phyloP scores from a whole-genome alignment of 2,329 filamentous ascomycete genomes.

The Sporothrix curviconia region DNA sequence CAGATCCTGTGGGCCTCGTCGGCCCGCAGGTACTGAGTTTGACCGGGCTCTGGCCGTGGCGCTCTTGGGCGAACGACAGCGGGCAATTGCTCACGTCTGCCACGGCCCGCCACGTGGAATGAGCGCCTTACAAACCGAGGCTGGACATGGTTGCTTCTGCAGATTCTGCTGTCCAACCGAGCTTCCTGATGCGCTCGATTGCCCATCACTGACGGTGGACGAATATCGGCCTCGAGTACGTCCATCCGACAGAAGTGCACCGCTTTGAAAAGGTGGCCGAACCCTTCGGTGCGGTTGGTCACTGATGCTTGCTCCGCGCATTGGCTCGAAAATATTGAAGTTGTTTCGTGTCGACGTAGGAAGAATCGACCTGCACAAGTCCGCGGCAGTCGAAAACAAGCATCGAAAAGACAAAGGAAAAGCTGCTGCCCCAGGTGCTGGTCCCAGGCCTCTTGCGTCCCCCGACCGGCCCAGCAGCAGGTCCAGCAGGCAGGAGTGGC shows the following conservation, averaged over 20 bases:
- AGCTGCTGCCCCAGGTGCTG: too few species aligned
- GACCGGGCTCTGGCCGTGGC: constrained; percentile 6
- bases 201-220: constrained; percentile 54
- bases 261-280: constrained; percentile 58
- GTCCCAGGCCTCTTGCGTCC: background rate
- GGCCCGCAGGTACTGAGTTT: constrained; percentile 16
- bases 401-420: constrained; percentile 4
- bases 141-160: constrained; percentile 60
- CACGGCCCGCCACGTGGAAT: constrained; percentile 40
- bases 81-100: constrained; percentile 39
- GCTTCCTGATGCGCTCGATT: constrained; percentile 59
- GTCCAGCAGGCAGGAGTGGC: constrained; percentile 6
- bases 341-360: constrained; percentile 29
- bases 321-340: constrained; percentile 64
- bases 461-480: constrained; percentile 2
- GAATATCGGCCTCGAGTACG: constrained; percentile 46
- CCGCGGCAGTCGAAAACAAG: background rate
- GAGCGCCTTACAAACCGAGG: constrained; percentile 57
- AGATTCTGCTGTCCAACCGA: constrained; percentile 60
- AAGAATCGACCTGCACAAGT: background rate
- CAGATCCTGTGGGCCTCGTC: constrained; percentile 58
- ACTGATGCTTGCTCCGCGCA: constrained; percentile 53
- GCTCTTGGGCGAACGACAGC: too few species aligned
- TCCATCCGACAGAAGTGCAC: constrained; percentile 51
- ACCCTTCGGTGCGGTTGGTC: constrained; percentile 60